Percentiles rank a stretch among this genome's conserved stretches.
phyloP scores from a whole-genome alignment of 805 yeast species.

The Diddensiella caesifluorescens region DNA sequence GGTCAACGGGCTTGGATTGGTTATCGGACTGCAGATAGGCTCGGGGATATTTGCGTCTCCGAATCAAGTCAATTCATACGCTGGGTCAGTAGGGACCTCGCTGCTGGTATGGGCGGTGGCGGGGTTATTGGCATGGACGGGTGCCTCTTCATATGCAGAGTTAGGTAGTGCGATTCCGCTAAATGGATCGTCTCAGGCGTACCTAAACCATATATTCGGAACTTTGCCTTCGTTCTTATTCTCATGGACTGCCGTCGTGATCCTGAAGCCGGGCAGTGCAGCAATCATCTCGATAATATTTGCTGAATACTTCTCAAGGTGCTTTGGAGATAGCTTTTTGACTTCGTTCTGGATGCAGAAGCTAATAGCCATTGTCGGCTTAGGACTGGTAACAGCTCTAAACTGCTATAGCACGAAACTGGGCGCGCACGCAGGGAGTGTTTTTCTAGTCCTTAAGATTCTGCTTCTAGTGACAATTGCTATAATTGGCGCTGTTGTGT shows the following conservation, averaged over 20 bases:
- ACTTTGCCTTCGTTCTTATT: conserved; percentile 35
- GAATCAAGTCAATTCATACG: conserved; percentile 33
- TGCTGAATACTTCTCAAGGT: conserved; percentile 35
- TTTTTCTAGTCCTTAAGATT: conserved; percentile 33
- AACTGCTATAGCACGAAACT: conserved; percentile 29
- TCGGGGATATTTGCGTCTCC: conserved; percentile 42
- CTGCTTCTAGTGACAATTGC: conserved; percentile 29
- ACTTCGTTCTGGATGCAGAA: conserved; percentile 29
- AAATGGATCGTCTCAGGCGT: conserved; percentile 40
- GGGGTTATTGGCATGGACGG: conserved; percentile 40
- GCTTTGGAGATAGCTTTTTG: conserved; percentile 16
- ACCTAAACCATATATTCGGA: conserved; percentile 34
- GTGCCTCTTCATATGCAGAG: conserved; percentile 40
- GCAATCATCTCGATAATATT: conserved; percentile 38
- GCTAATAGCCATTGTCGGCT: conserved; percentile 29
- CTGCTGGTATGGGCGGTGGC: conserved; percentile 36
- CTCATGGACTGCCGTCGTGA: conserved; percentile 36
- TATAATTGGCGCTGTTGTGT: conserved; percentile 28
- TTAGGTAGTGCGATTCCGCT: conserved; percentile 37
- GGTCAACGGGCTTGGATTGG: conserved; percentile 35
- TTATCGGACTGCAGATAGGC: conserved; percentile 41
- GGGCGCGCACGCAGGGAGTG: conserved; percentile 32
- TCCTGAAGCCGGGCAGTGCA: conserved; percentile 37
- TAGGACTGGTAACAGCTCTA: conserved; percentile 25
- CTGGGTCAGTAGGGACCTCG: conserved; percentile 37